Base-by-base conservation (phyloP, 345 rosid species). In the Carallia brachiata region DNA sequence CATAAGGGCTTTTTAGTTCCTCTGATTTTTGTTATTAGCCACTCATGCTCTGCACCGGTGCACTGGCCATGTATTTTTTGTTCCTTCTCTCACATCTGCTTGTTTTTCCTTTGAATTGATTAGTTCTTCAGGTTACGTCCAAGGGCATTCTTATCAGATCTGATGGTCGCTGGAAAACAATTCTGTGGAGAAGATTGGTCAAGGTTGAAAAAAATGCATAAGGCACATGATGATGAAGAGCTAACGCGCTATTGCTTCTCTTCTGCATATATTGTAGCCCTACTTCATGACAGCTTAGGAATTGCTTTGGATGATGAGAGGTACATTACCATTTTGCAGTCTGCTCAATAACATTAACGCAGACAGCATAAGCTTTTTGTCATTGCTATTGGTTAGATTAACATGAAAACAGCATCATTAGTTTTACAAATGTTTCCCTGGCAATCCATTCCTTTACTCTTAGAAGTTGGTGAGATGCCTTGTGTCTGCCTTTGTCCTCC, bases 181-280 rank as follows among this genome's bases (percentile, higher is more conserved):
- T 89, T 85, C 66, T 93, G 98, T 68, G 91, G 84, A 73, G 92
- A 88, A 60, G 96, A 93, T 56, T 93, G 98, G 98, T 84, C 87
- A 9, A 80, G 66, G 31, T 74, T 93, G 77, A 89, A 77, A 79
- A 80, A 66, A 79, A 82, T 79, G 70, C 83, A 91, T 77, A 82
- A 78, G 15, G 78, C 87, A 31, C 73, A 85, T 52, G 73, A 80
- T 64, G 92, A 84, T 63, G 94, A 88, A 73, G 90, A 79, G 78
- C 69, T 93, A 68, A 73, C 74, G 75, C 89, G 72, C 69, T 89
- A 85, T 76, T 91, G 98, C 80, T 93, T 93, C 85, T 93, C 96
- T 53, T 91, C 97, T 56, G 96, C 97, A 61, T 93, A 89, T 73
- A 89, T 93, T 18, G 84, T 89, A 64, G 92, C 97, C 52, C 79